Conservation (phyloP, 108 stramenopile genomes). For the Skeletonema potamos region DNA sequence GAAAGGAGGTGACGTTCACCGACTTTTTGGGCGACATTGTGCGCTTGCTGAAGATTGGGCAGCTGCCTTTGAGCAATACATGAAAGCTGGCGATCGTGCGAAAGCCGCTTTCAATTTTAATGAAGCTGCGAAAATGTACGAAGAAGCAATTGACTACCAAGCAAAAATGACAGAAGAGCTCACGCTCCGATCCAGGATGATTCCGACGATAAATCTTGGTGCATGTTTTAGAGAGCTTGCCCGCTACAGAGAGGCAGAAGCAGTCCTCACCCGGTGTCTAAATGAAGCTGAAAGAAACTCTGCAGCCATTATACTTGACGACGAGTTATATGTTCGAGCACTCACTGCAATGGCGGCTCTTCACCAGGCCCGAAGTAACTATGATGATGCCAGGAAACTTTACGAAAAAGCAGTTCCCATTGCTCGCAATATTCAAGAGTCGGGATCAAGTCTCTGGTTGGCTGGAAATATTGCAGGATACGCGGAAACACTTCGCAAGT, state of each 20-base stretch:
- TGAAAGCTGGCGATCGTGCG: slow-evolving; percentile 44
- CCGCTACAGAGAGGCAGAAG: slow-evolving; percentile 49
- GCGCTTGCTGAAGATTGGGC: slow-evolving; percentile 48
- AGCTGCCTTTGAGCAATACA: slow-evolving; percentile 44
- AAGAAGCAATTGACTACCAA: slow-evolving; percentile 45
- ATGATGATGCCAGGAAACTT: slow-evolving; percentile 35
- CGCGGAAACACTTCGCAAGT: slow-evolving; percentile 46
- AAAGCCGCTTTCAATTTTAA: slow-evolving; percentile 42
- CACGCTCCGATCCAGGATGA: slow-evolving; percentile 32
- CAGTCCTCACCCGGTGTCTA: slow-evolving; percentile 43
- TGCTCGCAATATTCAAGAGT: slow-evolving; percentile 52
- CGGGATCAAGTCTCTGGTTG: slow-evolving; percentile 46
- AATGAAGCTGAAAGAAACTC: slow-evolving; percentile 29
- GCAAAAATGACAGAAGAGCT: slow-evolving; percentile 35
- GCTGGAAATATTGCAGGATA: slow-evolving; percentile 50
- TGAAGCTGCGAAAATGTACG: slow-evolving; percentile 52
- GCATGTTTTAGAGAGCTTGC: slow-evolving; percentile 46
- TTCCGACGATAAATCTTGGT: slow-evolving; percentile 48
- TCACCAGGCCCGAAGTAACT: slow-evolving; percentile 46
- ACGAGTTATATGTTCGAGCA: slow-evolving; percentile 37
- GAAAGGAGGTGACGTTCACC: slow-evolving; percentile 41
- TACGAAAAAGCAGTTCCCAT: slow-evolving; percentile 49
- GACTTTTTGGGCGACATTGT: slow-evolving; percentile 46
- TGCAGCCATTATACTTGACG: slow-evolving; percentile 21
- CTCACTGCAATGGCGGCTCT: slow-evolving; percentile 45